Evolutionary conservation across 768 basidiomycete genomes (phyloP), one percentile per base, ranked within the genome.

Genomic region (Termitomyces sp.): DNA sequence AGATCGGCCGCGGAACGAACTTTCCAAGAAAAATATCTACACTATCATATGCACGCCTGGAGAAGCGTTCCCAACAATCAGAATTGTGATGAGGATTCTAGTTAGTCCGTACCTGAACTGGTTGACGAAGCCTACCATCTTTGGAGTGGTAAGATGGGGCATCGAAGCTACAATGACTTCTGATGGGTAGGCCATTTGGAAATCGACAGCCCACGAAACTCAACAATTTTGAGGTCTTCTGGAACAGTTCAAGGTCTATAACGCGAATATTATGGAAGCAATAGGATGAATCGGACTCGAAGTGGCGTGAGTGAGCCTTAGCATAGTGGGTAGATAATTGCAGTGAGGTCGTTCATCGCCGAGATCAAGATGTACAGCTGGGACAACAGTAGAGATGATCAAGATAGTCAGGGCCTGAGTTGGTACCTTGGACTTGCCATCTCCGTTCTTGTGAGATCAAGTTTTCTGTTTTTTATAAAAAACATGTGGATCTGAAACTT

Each of bases 281-380:
- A 75, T 39, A 14, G 73, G 71, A 10, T 73, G 68, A 47, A 79
- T 58, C 37, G 73, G 41, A 72, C 64, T 11, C 79, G 59, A 19
- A 74, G 46, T 11, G 76, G 76, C 73, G 74, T 73, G 5, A 66
- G 54, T 9, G 62, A 60, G 17, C 63, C 65, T 52, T 64, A n/a
- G n/a, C 63, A 34, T n/a, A n/a, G n/a, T n/a, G n/a, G n/a, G n/a
- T n/a, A 59, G 46, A 61, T 64, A 34, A 25, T 43, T 37, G 14
- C 5, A 37, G 35, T 14, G 35, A 14, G 14, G 14, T 37, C 17
- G 35, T 16, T 16, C 0, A 17, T 37, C 12, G 16, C 14, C 16
- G 14, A 37, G 35, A 5, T 39, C 17, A n/a, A 39, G 6, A 39
- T 39, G n/a, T n/a, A 34, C 8, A 39, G 39, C 14, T 12, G 35